Conservation (phyloP, 805 yeast genomes). For the Candida stauntonica region DNA sequence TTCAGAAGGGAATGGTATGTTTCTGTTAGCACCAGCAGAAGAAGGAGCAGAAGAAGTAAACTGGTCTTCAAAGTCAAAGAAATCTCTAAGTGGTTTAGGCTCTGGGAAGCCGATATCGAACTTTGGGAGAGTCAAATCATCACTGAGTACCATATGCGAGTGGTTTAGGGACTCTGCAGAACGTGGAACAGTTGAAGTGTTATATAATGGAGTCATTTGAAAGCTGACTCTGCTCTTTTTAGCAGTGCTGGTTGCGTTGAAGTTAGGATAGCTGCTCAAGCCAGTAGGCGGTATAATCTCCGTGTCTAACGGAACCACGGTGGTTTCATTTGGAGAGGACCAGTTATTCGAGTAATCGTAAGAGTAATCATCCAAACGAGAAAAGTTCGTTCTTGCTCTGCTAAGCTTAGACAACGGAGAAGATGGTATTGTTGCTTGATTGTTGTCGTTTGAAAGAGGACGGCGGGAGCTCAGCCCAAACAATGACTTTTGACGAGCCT, state of each 20-base stretch:
- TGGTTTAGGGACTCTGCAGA: background rate
- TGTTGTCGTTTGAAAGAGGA: background rate
- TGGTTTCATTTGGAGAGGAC: conserved; percentile 3
- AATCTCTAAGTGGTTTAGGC: conserved; percentile 15
- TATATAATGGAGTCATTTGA: background rate
- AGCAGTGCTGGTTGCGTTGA: no score
- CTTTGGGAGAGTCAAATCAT: conserved; percentile 12
- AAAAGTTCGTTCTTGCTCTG: background rate
- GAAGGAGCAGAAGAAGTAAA: conserved; percentile 12
- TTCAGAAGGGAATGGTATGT: background rate
- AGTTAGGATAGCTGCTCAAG: no score
- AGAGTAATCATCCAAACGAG: conserved; percentile 3
- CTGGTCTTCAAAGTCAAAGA: conserved; percentile 15
- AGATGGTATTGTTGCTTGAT: background rate
- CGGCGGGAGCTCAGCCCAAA: no score
- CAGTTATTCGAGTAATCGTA: background rate
- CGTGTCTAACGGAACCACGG: conserved; percentile 11
- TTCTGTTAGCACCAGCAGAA: conserved; percentile 3
- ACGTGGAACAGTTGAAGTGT: background rate
- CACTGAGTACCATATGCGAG: conserved; percentile 6
- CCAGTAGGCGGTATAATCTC: conserved; percentile 11
- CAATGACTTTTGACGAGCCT: no score
- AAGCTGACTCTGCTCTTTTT: no score
- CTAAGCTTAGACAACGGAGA: conserved; percentile 3
- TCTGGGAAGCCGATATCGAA: conserved; percentile 21